A percentile compares a stretch with the other conserved stretches of the same genome.
phyloP scores from a whole-genome alignment of 2,329 filamentous ascomycete species.

The Nothomitra cinnamomea region DNA sequence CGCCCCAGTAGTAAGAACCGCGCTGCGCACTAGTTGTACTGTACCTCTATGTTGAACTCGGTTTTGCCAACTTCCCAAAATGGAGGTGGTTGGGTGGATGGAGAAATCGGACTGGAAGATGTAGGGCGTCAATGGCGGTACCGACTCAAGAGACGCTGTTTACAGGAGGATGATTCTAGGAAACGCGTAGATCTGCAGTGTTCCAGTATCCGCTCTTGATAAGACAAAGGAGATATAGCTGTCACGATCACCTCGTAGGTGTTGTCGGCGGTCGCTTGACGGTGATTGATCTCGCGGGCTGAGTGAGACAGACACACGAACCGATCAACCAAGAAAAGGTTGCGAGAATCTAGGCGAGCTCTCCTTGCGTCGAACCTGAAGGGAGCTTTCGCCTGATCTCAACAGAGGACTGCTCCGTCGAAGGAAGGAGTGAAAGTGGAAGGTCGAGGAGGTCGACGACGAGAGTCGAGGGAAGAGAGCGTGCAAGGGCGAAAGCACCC shows the following conservation, averaged over 20 bases:
- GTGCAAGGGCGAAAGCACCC: not conserved
- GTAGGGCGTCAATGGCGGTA: too few species aligned
- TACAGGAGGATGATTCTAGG: not conserved
- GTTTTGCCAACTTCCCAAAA: not conserved
- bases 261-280: not conserved
- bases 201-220: not conserved
- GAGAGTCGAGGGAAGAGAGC: not conserved
- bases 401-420: not conserved
- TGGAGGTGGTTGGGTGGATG: not conserved
- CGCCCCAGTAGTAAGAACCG: not conserved
- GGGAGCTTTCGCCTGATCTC: not conserved
- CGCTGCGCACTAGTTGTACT: not conserved
- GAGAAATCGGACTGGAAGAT: not conserved
- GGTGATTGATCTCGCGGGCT: not conserved
- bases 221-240: conserved; percentile 2
- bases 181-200: not conserved
- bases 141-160: not conserved
- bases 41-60: not conserved
- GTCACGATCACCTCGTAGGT: conserved; percentile 3
- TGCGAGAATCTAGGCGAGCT: not conserved
- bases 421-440: conserved; percentile 3
- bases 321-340: not conserved
- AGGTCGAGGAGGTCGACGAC: conserved; percentile 1
- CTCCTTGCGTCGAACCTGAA: not conserved
- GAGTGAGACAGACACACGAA: not conserved